Base-by-base conservation (phyloP, 2,329 filamentous ascomycete genomes). In the Pseudogymnoascus sp. region DNA sequence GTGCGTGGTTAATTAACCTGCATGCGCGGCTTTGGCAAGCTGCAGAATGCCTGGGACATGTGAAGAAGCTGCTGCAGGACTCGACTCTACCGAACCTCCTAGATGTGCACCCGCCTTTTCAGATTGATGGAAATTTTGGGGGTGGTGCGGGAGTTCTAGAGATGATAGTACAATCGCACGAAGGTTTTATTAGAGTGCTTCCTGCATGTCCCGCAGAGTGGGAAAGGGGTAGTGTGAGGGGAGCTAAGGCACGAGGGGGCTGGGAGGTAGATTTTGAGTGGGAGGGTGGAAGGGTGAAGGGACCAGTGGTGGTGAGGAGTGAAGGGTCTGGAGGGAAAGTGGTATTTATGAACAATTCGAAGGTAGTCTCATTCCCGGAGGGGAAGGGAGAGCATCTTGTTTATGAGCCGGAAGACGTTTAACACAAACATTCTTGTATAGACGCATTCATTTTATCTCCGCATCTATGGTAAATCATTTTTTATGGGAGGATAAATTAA, bases 101-200 rank as follows among this genome's bases (percentile, higher is more conserved):
- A 2, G 78, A 80, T 60, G 74, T 72, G 6, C 77, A 79, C 49
- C 78, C 77, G 1, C 77, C 76, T 11, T 81, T 81, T 65, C 79
- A 81, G 65, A 80, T 80, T 21, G 79, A 82, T 66, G 79, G 79
- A 0, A 82, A 81, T 61, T 79, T 81, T 64, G 80, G 80, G 1
- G 76, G 75, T 1, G 75, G 75, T n/a, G 77, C 77, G 3, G 80
- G 77, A 1, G 76, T 81, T 12, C 65, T 77, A 1, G 79, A 81
- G 68, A 78, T 77, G 70, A 63, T 81, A 35, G 63, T 80, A 12
- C 78, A 81, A 65, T 66, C 71, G 62, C 67, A 73, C 60, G 69
- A 72, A 37, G 69, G 69, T 3, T 41, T 69, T n/a, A 72, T 77
- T 64, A 67, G 70, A 23, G 67, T 79, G 12, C 69, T 78, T 16